Conservation (phyloP, 441 rosid genomes). For the Kokia cookei region DNA sequence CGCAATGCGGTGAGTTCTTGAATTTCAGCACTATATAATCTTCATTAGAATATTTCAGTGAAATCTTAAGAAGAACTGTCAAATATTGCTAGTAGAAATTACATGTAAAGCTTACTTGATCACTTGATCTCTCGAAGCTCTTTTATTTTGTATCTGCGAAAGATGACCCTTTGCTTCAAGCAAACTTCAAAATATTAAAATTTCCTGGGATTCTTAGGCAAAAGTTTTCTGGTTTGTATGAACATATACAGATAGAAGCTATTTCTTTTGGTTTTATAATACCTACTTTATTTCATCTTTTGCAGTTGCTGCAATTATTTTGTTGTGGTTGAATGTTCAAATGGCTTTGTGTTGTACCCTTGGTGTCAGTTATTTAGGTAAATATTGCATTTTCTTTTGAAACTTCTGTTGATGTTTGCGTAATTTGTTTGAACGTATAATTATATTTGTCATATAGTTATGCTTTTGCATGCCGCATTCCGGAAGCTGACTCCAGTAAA, state of each 20-base stretch:
- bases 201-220: neutral
- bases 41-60: neutral
- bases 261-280: neutral
- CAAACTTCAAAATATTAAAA: neutral
- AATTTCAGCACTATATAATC: neutral
- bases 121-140: neutral
- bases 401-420: neutral
- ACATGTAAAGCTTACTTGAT: neutral
- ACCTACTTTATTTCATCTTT: constrained; percentile 12
- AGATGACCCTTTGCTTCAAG: neutral
- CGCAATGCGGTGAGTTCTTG: constrained; percentile 65
- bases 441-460: constrained; percentile 29
- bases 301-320: constrained; percentile 69
- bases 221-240: neutral
- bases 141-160: neutral
- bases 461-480: constrained; percentile 75
- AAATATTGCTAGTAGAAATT: neutral
- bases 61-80: neutral
- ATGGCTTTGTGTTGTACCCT: constrained; percentile 78
- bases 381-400: neutral
- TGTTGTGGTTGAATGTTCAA: constrained; percentile 71
- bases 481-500: constrained; percentile 64
- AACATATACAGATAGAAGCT: neutral
- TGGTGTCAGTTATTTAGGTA: constrained; percentile 71
- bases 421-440: neutral